Base-by-base conservation (phyloP, 306 rosid species). In the Leucaena leucocephala region DNA sequence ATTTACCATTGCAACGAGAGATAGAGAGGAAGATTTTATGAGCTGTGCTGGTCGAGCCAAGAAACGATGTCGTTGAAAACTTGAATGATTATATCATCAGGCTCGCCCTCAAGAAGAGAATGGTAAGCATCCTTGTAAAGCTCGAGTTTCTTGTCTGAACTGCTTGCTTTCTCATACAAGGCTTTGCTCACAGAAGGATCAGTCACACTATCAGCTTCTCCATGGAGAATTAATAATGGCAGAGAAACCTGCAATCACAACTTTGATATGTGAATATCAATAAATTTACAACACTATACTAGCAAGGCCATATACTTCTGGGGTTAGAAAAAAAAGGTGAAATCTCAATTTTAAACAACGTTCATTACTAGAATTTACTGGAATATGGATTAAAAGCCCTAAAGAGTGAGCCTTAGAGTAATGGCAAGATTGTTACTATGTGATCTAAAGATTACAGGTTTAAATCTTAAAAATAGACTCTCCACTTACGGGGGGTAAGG, bases 91-190 rank as follows among this genome's bases (percentile, higher is more conserved):
- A 74, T 50, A 73, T 93, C 98, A 83, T 95, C 98, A 48, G 98
- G 90, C 80, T 95, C 99, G 52, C 99, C 99, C 76, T 91, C 99
- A n/a, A 95, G 86, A 71, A 95, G 97, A 48, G 96, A 74, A 85
- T 95, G 99, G 39, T 40, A 93, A 5, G 96, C 91, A 77, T 90
- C 92, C 78, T 86, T 84, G 75, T 95, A 95, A 73, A 95, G 87
- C 68, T 85, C 85, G 46, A 93, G 88, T 21, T 81, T 91, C 91
- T 93, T 95, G 86, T 95, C 90, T 11, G 91, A 77, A 82, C 93
- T 83, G 57, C 89, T 87, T 8, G 99, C 93, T 83, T 90, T 93
- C 87, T 91, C 89, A 36, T 89, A 79, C 85, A 95, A 85, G 44
- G 86, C 87, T 84, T 89, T 90, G 91, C 99, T 95, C 79, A 93